Base-by-base conservation (phyloP, 306 rosid genomes). In the Biancaea sappan region DNA sequence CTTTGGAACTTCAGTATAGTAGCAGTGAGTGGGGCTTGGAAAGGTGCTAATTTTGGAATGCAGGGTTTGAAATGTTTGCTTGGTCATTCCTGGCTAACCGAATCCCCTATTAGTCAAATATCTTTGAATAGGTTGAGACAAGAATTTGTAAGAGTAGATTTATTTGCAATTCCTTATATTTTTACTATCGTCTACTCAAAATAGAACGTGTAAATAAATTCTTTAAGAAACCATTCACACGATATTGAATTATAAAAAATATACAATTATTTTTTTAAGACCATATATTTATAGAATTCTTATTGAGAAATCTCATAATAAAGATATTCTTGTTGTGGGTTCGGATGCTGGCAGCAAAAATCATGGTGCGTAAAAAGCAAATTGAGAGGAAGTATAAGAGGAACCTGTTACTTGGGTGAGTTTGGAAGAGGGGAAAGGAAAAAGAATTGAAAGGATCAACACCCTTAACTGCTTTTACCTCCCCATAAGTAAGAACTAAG, bases 1-100 rank as follows among this genome's bases (percentile, higher is more conserved):
- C 18, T 50, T 70, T 47, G 50, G 58, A 78, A 43, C 24, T 31
- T 3, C 35, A 48, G 66, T 32, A 56, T 58, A 66, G 25, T 50
- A 51, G 75, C 71, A 28, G 26, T 43, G 29, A 22, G 69, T 21
- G 35, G 72, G 38, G 67, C 21, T 66, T 48, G 58, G 54, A 61
- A 71, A 66, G 72, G 74, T 75, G 60, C 18, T 60, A 50, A 37
- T 61, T 60, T 66, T 61, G 64, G 21, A 66, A 44, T 47, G 41
- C 13, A 8, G 25, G 25, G 32, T 59, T 58, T 26, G 31, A 35
- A 67, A 46, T 44, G 51, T 62, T 69, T 40, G 29, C 51, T 66
- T 71, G 69, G 59, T 54, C 41, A 77, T 19, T 44, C 46, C 52
- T 28, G 44, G 29, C 37, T n/a, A 15, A 72, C 73, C 67, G 69